Base-by-base conservation (phyloP, 176 grass and related monocot genomes). In the Eremochloa ophiuroides region DNA sequence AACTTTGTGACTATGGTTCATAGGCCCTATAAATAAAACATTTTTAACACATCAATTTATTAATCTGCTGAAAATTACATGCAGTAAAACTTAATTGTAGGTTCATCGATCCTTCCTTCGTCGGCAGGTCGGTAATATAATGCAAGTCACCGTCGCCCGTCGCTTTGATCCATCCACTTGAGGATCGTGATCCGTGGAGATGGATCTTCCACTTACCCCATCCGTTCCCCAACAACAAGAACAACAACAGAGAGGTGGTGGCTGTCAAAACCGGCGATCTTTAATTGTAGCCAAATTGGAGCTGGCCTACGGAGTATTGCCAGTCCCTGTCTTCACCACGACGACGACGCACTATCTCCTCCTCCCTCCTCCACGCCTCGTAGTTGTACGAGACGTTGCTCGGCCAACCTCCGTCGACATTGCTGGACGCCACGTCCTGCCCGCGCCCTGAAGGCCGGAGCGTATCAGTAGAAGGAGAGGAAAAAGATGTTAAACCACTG, bases 51-150 rank as follows among this genome's bases (percentile, higher is more conserved):
- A 42, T 42, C 41, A 7, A 41, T 2, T 42, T 42, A 42, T 3
- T 13, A 42, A 13, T 42, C 3, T 43, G 41, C 41, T 43, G 41
- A 43, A 43, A 14, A 14, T 43, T 12, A 43, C 41, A 43, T 43
- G 3, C 12, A 43, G 43, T 44, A 44, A 44, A 44, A 44, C n/a
- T n/a, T n/a, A n/a, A n/a, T n/a, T n/a, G 55, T 31, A 30, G 66
- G 66, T 78, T 16, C 2, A 78, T 56, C 18, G 29, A 15, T 10
- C n/a, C 74, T 80, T 10, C n/a, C 74, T 80, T 88, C 1, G 74
- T 34, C 75, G 30, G 70, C 87, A 79, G 69, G 81, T 20, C 81
- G 69, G 48, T 50, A 84, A 80, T 84, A 39, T 50, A 84, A 80
- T 84, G 82, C 60, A 10, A 40, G 87, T 80, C 81, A 2, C 75